Evolutionary conservation across 2,329 filamentous ascomycete species (phyloP).

Genomic region (Fusarium euwallaceae): DNA sequence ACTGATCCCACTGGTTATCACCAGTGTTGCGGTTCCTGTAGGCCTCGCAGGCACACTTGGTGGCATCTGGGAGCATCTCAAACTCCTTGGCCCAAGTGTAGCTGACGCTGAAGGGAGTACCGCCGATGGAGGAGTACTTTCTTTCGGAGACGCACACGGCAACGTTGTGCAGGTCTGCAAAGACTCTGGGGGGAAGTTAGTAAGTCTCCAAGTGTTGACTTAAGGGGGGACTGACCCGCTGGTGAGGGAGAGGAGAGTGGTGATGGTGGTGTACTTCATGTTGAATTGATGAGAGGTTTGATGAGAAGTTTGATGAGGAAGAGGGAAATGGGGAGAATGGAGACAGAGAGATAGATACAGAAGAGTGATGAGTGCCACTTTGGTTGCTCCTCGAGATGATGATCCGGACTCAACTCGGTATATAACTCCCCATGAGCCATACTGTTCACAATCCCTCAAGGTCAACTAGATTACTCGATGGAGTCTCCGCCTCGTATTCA

Average conservation of each 20-base stretch:
- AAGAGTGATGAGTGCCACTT: background rate
- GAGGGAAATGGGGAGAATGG: background rate
- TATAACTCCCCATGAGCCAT: background rate
- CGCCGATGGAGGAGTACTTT: background rate
- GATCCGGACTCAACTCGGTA: background rate
- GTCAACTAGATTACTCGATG: background rate
- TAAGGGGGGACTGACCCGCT: background rate
- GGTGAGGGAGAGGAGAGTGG: background rate
- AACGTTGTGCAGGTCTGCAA: constrained; percentile 20
- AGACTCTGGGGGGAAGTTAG: background rate
- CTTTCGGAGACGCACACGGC: constrained; percentile 24
- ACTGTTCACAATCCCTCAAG: background rate
- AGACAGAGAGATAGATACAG: background rate
- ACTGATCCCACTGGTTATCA: constrained; percentile 25
- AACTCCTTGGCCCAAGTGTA: constrained; percentile 30
- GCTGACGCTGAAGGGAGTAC: constrained; percentile 24
- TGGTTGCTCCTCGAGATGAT: background rate
- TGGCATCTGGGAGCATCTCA: constrained; percentile 22
- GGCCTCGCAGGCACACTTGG: constrained; percentile 25
- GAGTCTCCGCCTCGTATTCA: constrained; percentile 4
- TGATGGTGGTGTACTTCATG: background rate
- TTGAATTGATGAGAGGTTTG: background rate
- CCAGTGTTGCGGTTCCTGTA: constrained; percentile 28
- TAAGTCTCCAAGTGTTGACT: background rate
- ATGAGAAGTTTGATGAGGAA: background rate